Percentiles rank a stretch among this genome's conserved stretches.
These are phyloP conservation scores for Coemansia sp. DNA, from an alignment of 192 early-diverging fungal species.

Conservation along the genomic window DNA sequence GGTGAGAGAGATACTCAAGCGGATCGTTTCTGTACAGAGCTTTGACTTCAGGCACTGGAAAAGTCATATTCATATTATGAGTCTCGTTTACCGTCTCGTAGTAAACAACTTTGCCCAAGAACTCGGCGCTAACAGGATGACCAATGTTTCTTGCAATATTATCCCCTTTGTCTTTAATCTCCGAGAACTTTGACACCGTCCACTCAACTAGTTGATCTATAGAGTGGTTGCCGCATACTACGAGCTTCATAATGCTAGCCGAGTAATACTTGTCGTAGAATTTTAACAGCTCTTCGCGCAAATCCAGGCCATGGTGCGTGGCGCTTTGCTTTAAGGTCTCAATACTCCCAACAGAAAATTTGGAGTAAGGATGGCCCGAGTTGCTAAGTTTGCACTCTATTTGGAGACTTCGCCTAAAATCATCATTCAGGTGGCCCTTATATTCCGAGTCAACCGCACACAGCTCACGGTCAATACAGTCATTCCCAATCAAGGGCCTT, in stretches of 20 bases:
- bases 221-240: slow-evolving; percentile 78
- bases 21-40: slow-evolving; percentile 47
- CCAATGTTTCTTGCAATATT: slow-evolving; percentile 29
- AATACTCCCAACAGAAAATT: slow-evolving; percentile 84
- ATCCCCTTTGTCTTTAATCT: slow-evolving; percentile 69
- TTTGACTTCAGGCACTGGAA: slow-evolving; percentile 76
- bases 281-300: slow-evolving; percentile 73
- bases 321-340: slow-evolving; percentile 65
- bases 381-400: slow-evolving; percentile 15
- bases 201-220: slow-evolving; percentile 67
- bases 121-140: neutral
- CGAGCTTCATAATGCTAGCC: slow-evolving; percentile 88
- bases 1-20: slow-evolving; percentile 64
- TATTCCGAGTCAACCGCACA: slow-evolving; percentile 90
- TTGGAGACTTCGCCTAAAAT: slow-evolving; percentile 16
- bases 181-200: slow-evolving; percentile 77
- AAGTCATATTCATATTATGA: slow-evolving; percentile 64
- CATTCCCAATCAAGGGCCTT: slow-evolving; percentile 74
- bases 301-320: slow-evolving; percentile 57
- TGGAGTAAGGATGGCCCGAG: slow-evolving; percentile 69
- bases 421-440: slow-evolving; percentile 77
- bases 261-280: slow-evolving; percentile 87
- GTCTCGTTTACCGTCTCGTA: slow-evolving; percentile 73
- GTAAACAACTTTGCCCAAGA: slow-evolving; percentile 63
- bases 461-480: slow-evolving; percentile 82